Conservation (phyloP, 2,329 filamentous ascomycete species). For the Ascochyta pisi region DNA sequence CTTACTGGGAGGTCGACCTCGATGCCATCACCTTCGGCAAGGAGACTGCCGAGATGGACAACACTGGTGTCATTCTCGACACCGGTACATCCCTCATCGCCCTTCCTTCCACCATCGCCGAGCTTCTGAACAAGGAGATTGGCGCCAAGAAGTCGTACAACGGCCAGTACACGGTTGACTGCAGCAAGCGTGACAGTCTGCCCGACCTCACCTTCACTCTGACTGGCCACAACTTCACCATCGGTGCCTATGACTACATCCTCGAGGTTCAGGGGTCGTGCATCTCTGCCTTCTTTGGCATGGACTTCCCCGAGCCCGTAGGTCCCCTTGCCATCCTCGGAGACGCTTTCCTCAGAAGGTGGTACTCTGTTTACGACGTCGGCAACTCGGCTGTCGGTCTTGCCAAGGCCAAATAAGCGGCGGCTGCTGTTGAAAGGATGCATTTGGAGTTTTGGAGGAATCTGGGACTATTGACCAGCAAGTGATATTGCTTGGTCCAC, state of each 20-base stretch:
- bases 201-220: conserved; percentile 93
- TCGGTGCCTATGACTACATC: conserved; percentile 89
- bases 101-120: conserved; percentile 86
- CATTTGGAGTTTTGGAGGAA: conserved; percentile 9
- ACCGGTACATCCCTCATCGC: conserved; percentile 98
- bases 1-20: conserved; percentile 99
- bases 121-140: conserved; percentile 97
- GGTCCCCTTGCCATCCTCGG: conserved; percentile 95
- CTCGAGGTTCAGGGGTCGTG: conserved; percentile 94
- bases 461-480: conserved; percentile 2
- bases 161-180: conserved; percentile 95
- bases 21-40: conserved; percentile 90
- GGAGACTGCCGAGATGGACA: conserved; percentile 84
- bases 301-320: conserved; percentile 81
- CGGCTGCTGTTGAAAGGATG: neutral
- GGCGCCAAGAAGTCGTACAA: conserved; percentile 98
- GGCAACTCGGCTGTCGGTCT: conserved; percentile 88
- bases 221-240: conserved; percentile 90
- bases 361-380: conserved; percentile 96
- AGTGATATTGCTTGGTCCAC: conserved; percentile 26
- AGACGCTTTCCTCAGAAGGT: conserved; percentile 80
- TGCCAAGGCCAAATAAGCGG: conserved; percentile 75
- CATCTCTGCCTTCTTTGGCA: conserved; percentile 97
- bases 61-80: conserved; percentile 96
- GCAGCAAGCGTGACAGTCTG: conserved; percentile 78